Evolutionary conservation across 2,329 filamentous ascomycete species (phyloP), one percentile per base, ranked within the genome.

Genomic region (Helotiales sp.): DNA sequence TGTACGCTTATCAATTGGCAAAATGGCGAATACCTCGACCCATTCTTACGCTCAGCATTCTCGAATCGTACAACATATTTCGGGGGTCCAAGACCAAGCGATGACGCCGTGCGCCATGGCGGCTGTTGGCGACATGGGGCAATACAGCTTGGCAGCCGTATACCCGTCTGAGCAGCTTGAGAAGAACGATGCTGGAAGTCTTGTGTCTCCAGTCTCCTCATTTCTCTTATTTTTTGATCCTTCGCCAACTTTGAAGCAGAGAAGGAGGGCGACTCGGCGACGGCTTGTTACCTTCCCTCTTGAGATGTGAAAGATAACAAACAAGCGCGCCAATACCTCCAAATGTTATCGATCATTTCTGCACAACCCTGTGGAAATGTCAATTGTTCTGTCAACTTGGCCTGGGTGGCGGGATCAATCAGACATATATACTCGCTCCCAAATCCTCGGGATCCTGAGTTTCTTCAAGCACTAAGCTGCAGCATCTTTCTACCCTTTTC

Each of bases 241-340:
- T 26, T 60, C 22, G 57, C 40, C 57, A 45, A 45, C 20, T 60
- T 2, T 13, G 3, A 22, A 20, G 13, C 17, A 6, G 22, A 6
- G 22, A 1, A 30, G 26, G 34, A 15, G 15, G 15, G 22, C 37
- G 3, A 22, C 57, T 60, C 57, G 57, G 57, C 57, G 26, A 4
- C 37, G 57, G 2, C 57, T 60, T 60, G 24, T 43, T 11, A 60
- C 57, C 57, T 60, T 45, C 57, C 57, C 11, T 45, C 17, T 60
- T 47, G 15, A 60, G 57, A 30, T 45, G 11, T 22, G 15, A 57
- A 22, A 60, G 57, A 60, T 45, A 60, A 60, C 15, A 45, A 30
- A 43, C 1, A 26, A 47, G 11, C 13, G 22, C 15, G 37, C 57
- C 37, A 45, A 60, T 24, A 17, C 6, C 22, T 60, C 8, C 6